Base-by-base conservation (phyloP, 148 eudicot species). In the Talinum fruticosum region DNA sequence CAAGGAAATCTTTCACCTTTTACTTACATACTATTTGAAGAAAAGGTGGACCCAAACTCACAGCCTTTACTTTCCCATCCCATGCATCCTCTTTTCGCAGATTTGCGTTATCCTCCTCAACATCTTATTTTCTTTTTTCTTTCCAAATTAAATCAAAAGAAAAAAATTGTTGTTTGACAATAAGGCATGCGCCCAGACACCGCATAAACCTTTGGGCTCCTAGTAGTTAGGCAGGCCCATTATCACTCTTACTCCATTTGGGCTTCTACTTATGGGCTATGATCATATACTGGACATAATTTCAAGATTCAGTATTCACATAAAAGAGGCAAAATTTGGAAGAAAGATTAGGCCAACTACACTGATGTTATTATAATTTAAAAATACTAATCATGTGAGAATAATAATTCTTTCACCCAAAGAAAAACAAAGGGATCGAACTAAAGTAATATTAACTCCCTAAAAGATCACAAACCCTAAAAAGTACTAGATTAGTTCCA, bases 81-180 rank as follows among this genome's bases (percentile, higher is more conserved):
- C 61, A 53, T 53, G 61, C 16, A 53, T 21, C 24, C 61, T 18
- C 61, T 53, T 53, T 57, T 57, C 64, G n/a, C 64, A 57, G 64
- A 57, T 57, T 57, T n/a, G 64, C 28, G n/a, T 57, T 57, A 57
- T 57, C 64, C 64, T 28, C 64, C 64, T 28, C 64, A 57, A n/a
- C 64, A n/a, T n/a, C 10, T 57, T 28, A 57, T 57, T 57, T 28
- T 57, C 64, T 57, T 57, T 49, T 49, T n/a, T 57, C 28, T 21
- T 57, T n/a, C 10, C 2, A 51, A 16, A 2, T n/a, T n/a, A n/a
- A n/a, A n/a, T n/a, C n/a, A n/a, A n/a, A n/a, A n/a, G n/a, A n/a
- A n/a, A n/a, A n/a, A n/a, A n/a, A n/a, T n/a, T n/a, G n/a, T n/a
- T n/a, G n/a, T n/a, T n/a, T n/a, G n/a, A n/a, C n/a, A n/a, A n/a